Evolutionary conservation across 192 early-diverging fungal genomes (phyloP).

Genomic region (Backusella liffmaniae): DNA sequence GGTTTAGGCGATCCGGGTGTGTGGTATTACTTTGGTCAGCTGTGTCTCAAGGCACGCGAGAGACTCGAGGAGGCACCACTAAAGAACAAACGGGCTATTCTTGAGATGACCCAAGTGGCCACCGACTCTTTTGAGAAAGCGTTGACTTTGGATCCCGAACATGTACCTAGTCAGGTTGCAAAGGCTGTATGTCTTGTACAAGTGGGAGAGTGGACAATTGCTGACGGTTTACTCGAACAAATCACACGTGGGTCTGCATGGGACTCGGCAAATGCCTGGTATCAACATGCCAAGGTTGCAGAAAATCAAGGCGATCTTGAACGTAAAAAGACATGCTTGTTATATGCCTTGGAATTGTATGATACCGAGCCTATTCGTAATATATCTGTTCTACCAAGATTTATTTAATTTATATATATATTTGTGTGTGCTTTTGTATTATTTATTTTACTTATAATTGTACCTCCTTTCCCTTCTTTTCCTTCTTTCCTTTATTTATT

Average conservation of each 20-base stretch:
- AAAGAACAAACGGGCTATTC: neutral
- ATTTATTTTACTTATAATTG: neutral
- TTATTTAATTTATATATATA: conserved; percentile 22
- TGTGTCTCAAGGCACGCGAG: conserved; percentile 9
- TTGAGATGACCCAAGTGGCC: neutral
- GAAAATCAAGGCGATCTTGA: conserved; percentile 38
- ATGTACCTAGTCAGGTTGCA: conserved; percentile 5
- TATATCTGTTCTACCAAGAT: conserved; percentile 42
- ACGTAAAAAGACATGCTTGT: conserved; percentile 50
- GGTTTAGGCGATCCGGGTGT: conserved; percentile 12
- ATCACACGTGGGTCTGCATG: neutral
- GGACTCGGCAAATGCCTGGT: conserved; percentile 8
- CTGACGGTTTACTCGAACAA: neutral
- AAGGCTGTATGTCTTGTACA: neutral
- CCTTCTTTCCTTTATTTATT: no score
- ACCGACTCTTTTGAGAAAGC: conserved; percentile 5
- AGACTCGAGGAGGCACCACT: neutral
- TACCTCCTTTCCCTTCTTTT: no score
- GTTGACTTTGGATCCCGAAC: neutral
- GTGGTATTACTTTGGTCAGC: conserved; percentile 42
- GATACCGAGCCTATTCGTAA: conserved; percentile 42
- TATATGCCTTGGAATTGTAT: conserved; percentile 54
- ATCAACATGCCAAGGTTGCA: conserved; percentile 42
- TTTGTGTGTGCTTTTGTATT: neutral
- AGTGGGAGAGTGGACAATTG: neutral